Percentiles rank a stretch among this genome's conserved stretches.
Conservation (phyloP, 352 stramenopile genomes). For the Halophytophthora batemanensis region DNA sequence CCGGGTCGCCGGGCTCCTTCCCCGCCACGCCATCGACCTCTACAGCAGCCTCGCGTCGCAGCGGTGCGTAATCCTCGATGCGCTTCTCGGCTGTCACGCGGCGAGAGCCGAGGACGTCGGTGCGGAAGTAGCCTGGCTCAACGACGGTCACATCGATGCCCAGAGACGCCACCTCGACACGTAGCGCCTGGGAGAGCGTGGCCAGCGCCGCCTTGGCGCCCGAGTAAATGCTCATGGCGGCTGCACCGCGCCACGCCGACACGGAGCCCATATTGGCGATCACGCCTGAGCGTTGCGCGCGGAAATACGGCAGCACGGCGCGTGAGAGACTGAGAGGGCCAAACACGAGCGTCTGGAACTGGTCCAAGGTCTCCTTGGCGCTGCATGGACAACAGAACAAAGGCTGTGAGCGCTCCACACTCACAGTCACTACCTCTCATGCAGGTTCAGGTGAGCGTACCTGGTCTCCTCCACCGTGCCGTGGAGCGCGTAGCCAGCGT, state of each 20-base stretch:
- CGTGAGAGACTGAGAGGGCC: slow-evolving; percentile 19
- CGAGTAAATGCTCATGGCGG: slow-evolving; percentile 21
- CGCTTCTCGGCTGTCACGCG: slow-evolving; percentile 9
- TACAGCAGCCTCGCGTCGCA: slow-evolving; percentile 5
- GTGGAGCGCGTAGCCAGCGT: slow-evolving; percentile 9
- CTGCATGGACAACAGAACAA: not conserved
- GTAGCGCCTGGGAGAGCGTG: slow-evolving; percentile 22
- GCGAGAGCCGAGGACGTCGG: slow-evolving; percentile 9
- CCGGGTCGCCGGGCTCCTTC: slow-evolving; percentile 13
- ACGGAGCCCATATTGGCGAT: slow-evolving; percentile 32
- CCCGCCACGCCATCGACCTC: slow-evolving; percentile 9
- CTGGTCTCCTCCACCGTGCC: slow-evolving; percentile 12
- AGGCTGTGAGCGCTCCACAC: too few species aligned
- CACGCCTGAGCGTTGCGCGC: slow-evolving; percentile 23
- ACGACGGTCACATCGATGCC: slow-evolving; percentile 24
- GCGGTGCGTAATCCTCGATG: slow-evolving; percentile 14
- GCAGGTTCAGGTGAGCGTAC: not conserved
- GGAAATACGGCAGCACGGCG: slow-evolving; percentile 30
- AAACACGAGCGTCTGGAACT: slow-evolving; percentile 36
- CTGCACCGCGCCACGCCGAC: slow-evolving; percentile 11
- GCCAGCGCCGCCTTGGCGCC: slow-evolving; percentile 29
- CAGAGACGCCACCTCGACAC: slow-evolving; percentile 20
- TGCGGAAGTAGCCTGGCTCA: slow-evolving; percentile 24
- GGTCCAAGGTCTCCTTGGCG: slow-evolving; percentile 15
- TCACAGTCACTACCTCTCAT: not conserved